These are phyloP conservation scores for Heritiera littoralis DNA, from an alignment of 345 rosid genomes.

Conservation along the genomic window DNA sequence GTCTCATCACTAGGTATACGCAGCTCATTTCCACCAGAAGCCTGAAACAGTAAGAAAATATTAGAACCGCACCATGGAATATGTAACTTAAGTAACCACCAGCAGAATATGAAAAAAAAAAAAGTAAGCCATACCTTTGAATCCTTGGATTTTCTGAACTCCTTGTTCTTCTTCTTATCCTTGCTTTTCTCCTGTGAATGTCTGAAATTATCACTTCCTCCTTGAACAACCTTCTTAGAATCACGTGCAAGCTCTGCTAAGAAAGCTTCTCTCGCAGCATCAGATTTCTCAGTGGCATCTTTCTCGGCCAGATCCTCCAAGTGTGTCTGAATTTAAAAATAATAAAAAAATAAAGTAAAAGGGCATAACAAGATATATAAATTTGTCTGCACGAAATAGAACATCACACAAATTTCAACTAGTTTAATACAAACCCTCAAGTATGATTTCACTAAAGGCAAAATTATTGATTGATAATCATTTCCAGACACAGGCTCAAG, in stretches of 20 bases:
- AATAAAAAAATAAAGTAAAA: constrained; percentile 10
- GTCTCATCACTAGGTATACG: constrained; percentile 43
- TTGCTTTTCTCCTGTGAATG: constrained; percentile 74
- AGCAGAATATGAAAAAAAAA: background rate
- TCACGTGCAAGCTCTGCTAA: constrained; percentile 93
- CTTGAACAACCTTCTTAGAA: constrained; percentile 63
- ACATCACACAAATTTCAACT: constrained; percentile 5
- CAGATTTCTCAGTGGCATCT: constrained; percentile 94
- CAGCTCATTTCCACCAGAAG: constrained; percentile 47
- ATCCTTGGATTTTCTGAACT: constrained; percentile 68
- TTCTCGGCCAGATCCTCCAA: constrained; percentile 93
- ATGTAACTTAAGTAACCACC: constrained; percentile 16
- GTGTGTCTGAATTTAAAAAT: constrained; percentile 50
- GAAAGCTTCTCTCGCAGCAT: constrained; percentile 97
- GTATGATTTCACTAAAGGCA: constrained; percentile 77
- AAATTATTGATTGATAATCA: constrained; percentile 66
- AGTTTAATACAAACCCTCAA: constrained; percentile 65
- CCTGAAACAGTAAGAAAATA: constrained; percentile 43
- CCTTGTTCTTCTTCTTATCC: constrained; percentile 82
- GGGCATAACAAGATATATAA: constrained; percentile 8
- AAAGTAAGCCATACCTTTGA: constrained; percentile 50
- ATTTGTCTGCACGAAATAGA: constrained; percentile 10
- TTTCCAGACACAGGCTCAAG: constrained; percentile 67
- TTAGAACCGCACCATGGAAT: constrained; percentile 20
- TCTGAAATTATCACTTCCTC: constrained; percentile 58